phyloP scores from a whole-genome alignment of 345 rosid species.

The Eucalyptus pauciflora region DNA sequence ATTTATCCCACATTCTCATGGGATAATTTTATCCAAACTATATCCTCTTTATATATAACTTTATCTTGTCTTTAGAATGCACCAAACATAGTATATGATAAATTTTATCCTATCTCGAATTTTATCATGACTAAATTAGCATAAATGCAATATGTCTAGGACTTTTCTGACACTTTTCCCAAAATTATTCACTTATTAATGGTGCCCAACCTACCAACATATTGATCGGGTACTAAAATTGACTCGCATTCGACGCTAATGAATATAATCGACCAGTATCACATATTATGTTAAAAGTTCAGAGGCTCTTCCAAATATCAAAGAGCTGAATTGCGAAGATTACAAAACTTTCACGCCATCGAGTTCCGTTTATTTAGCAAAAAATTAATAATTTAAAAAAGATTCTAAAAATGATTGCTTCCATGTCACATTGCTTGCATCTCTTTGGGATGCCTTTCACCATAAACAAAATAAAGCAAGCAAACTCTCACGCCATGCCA shows the following conservation, averaged over 20 bases:
- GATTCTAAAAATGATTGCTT: background rate
- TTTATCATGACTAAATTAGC: no score
- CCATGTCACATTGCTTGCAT: background rate
- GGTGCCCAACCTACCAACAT: background rate
- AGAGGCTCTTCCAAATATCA: background rate
- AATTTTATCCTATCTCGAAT: no score
- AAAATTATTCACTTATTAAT: background rate
- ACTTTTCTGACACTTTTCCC: no score
- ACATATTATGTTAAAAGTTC: background rate
- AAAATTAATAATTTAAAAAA: no score
- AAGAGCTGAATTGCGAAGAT: background rate
- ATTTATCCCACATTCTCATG: no score
- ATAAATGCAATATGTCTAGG: accelerated
- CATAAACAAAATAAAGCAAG: background rate
- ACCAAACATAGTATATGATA: accelerated
- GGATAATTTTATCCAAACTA: no score
- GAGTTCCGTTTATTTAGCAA: accelerated
- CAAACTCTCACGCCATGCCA: background rate
- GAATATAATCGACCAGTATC: background rate
- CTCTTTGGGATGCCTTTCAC: background rate
- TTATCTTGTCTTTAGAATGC: accelerated
- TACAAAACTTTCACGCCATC: background rate
- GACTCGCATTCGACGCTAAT: background rate
- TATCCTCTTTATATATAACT: accelerated
- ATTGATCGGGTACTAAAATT: background rate